Conservation (phyloP, 805 yeast species). For the Metschnikowia lunata region DNA sequence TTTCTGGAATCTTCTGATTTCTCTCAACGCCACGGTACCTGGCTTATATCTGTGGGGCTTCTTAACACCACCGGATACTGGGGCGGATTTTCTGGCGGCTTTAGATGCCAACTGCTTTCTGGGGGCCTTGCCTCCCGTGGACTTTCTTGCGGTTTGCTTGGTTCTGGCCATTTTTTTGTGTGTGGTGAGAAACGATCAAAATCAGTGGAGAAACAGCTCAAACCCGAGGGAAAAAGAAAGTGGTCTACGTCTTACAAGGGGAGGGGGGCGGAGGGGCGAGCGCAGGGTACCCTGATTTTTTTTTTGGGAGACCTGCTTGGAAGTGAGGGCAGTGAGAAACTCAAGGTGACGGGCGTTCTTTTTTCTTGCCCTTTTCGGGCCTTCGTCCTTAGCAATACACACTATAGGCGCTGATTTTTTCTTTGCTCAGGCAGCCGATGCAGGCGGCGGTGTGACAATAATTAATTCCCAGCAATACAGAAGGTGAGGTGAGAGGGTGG, state of each 20-base stretch:
- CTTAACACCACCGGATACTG: conserved; percentile 44
- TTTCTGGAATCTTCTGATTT: conserved; percentile 45
- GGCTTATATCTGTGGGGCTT: conserved; percentile 49
- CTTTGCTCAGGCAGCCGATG: too few species aligned
- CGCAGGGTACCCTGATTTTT: not conserved
- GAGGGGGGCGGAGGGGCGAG: not conserved
- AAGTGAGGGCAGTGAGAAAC: too few species aligned
- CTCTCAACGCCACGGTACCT: conserved; percentile 47
- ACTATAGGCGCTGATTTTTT: too few species aligned
- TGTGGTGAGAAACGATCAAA: not conserved
- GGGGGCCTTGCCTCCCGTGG: conserved; percentile 47
- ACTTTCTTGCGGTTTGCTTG: conserved; percentile 45
- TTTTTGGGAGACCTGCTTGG: not conserved
- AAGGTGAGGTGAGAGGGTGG: too few species aligned
- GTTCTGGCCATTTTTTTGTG: conserved; percentile 38
- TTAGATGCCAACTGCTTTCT: conserved; percentile 46
- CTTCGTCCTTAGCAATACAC: too few species aligned
- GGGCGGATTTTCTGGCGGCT: conserved; percentile 47
- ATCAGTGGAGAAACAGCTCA: too few species aligned
- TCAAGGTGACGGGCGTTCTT: too few species aligned
- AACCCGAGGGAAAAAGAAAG: not conserved
- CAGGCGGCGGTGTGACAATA: too few species aligned
- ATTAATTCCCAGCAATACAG: too few species aligned
- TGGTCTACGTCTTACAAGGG: not conserved
- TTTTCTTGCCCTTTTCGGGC: too few species aligned